Conservation (phyloP, 441 rosid genomes). For the Populus tomentosa region DNA sequence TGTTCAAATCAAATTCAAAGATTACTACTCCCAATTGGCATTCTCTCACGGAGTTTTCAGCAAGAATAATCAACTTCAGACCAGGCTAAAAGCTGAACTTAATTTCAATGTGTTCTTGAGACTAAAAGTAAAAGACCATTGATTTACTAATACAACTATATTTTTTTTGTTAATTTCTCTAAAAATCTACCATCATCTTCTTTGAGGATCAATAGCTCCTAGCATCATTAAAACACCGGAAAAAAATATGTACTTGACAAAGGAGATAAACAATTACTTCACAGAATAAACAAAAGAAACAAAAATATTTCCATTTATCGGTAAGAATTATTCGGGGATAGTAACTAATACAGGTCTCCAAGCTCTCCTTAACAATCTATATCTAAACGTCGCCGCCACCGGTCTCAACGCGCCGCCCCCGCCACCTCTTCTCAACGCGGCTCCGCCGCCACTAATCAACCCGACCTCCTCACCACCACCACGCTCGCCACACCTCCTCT, state of each 20-base stretch:
- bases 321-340: conserved; percentile 55
- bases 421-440: conserved; percentile 14
- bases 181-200: not conserved
- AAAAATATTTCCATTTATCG: conserved; percentile 4
- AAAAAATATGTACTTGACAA: not conserved
- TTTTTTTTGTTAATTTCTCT: no score
- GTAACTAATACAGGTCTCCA: conserved; percentile 83
- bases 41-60: no score
- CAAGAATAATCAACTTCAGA: no score
- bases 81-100: no score
- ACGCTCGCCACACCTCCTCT: conserved; percentile 15
- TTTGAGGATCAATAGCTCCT: not conserved
- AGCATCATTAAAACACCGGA: not conserved
- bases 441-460: conserved; percentile 15
- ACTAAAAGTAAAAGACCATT: not conserved
- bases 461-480: conserved; percentile 20
- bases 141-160: no score
- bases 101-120: not conserved
- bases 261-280: not conserved
- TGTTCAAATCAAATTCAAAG: no score
- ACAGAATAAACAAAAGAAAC: not conserved
- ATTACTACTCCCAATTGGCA: no score
- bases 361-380: conserved; percentile 62
- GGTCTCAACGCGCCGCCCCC: conserved; percentile 31
- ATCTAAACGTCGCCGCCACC: conserved; percentile 47